Base-by-base conservation (phyloP, 352 stramenopile genomes). In the Plasmopara viticola region DNA sequence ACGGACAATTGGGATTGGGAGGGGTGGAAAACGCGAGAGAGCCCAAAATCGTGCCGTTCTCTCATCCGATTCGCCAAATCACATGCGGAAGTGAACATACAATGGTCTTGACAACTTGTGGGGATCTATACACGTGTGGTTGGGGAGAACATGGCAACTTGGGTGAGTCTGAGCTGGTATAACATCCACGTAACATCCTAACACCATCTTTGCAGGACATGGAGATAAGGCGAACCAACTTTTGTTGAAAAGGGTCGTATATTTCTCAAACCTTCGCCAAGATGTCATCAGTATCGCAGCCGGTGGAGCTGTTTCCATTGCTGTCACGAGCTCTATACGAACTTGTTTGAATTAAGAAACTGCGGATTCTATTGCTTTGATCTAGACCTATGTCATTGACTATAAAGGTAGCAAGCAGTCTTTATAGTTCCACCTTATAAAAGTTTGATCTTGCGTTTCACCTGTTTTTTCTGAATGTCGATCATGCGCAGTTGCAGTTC, bases 61-160 rank as follows among this genome's bases (percentile, higher is more conserved):
- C 43, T n/a, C 18, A 60, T 10, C 13, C 17, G 0, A 51, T 85
- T 30, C 29, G 42, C 6, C 56, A 78, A 7, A 72, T 91, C 44
- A 77, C 83, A 2, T 89, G 83, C 51, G 83, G 83, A 1, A 91
- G 80, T 14, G 83, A 94, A 40, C 80, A 94, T 52, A 52, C 69
- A 0, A 67, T 94, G 45, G 70, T 89, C 0, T 58, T 78, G 33
- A 85, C 70, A 10, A 46, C 54, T 9, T 47, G 31, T 29, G 78
- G 80, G 12, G 62, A 76, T n/a, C 48, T 94, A 6, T 91, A 83
- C 49, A 84, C 80, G 2, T 89, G 80, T 48, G 83, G 83, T 4
- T 94, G 83, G 83, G 78, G 78, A 35, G 83, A 94, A 53, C 83
- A 94, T 51, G 83, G 83, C 38, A 94, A 94, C 39, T 67, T 94